Conservation (phyloP, 208 protist genomes). For the Vickermania ingenoplastis region DNA sequence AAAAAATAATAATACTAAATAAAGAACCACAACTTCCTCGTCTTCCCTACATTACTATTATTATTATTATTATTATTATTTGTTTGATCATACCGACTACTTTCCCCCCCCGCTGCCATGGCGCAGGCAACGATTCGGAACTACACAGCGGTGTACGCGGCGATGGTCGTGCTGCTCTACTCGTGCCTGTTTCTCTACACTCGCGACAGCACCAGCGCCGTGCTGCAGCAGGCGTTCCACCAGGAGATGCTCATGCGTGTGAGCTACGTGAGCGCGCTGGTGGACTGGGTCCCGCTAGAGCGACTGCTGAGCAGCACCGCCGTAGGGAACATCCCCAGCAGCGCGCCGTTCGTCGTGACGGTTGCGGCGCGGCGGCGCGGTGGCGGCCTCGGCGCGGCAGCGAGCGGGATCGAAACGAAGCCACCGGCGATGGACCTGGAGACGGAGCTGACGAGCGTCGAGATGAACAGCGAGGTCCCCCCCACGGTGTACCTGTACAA, state of each 20-base stretch:
- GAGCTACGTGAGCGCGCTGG: background rate
- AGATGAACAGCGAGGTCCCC: background rate
- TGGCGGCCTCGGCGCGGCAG: no score
- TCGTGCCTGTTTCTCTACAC: background rate
- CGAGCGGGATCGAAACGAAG: no score
- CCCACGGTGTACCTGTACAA: background rate
- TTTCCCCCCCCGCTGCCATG: no score
- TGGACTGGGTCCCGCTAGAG: background rate
- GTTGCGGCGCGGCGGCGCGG: no score
- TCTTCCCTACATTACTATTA: no score
- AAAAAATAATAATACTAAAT: no score
- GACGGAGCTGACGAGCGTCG: background rate
- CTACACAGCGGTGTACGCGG: background rate
- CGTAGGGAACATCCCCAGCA: background rate
- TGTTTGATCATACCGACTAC: no score
- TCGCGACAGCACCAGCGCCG: background rate
- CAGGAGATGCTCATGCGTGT: background rate
- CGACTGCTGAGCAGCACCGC: background rate
- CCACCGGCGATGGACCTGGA: background rate
- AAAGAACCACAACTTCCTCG: no score
- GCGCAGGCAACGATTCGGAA: background rate
- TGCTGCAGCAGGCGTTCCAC: background rate
- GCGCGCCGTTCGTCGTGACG: background rate
- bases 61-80: no score
- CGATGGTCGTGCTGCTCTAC: background rate